Evolutionary conservation across 306 rosid genomes (phyloP), one percentile per base, ranked within the genome.

Genomic region (Acacia confusa): DNA sequence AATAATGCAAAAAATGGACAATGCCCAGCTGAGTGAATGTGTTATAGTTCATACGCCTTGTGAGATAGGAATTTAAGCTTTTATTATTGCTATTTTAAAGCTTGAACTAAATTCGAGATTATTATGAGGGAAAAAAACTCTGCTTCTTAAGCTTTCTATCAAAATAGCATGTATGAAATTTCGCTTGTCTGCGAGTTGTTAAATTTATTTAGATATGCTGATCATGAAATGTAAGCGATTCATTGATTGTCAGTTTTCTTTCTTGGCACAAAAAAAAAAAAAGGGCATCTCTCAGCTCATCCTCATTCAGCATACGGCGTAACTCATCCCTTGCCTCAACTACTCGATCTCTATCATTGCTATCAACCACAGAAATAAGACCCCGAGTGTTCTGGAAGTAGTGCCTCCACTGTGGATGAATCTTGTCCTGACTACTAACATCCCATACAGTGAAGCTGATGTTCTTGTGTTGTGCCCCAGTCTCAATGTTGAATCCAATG

Each of bases 371-470:
- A 86, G 92, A 95, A 75, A 95, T 92, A 76, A 92, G 97, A 79
- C 98, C 97, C 85, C 92, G 98, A 2, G 98, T 94, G 88, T 92
- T 94, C 94, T 94, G 98, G 94, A 94, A 94, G 88, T 94, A 92
- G 90, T 94, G 98, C 91, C 98, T 94, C 97, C 97, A 94, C 79
- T 92, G 77, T 76, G 98, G 97, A 72, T 7, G 38, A 36, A 36
- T 36, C 38, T 36, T 36, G 7, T 36, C 38, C 36, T 36, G 38
- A 36, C 38, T 5, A 6, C 38, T 7, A 36, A 36, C 38, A 6
- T 36, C 38, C 38, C 38, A 36, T 36, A 6, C 38, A 36, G 38
- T 36, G 38, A 36, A 36, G 38, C 5, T 36, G 38, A 5, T 36
- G 38, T 36, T 36, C 38, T 36, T 34, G 38, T 34, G 5, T 7